Percentiles rank a stretch among this genome's conserved stretches.
Evolutionary conservation across 345 rosid species (phyloP).

Genomic region (Eucalyptus sp.): DNA sequence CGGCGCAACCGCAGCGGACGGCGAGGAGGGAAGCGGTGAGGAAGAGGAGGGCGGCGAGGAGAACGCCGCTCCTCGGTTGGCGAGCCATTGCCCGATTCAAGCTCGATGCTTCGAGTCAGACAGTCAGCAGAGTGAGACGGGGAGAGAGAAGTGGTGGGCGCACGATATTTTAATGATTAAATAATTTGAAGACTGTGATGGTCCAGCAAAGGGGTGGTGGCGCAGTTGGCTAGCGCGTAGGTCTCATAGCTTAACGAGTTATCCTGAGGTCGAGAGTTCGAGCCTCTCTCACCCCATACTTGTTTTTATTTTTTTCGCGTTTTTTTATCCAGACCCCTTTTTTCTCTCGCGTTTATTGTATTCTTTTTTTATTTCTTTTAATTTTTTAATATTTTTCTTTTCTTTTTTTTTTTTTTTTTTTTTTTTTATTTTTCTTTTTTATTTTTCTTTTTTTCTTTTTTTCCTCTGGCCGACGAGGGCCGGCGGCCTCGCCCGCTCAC

Average conservation of each 20-base stretch:
- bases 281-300: constrained; percentile 26
- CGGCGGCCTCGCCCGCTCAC: no score
- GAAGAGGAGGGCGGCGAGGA: neutral
- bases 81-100: neutral
- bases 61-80: neutral
- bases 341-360: neutral
- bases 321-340: no score
- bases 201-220: constrained; percentile 13
- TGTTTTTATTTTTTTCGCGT: neutral
- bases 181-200: rapidly evolving
- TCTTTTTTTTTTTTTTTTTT: no score
- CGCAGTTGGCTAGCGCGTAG: constrained; percentile 49
- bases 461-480: no score
- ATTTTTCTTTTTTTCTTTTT: no score
- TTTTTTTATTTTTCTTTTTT: no score
- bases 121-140: no score
- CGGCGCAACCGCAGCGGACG: neutral
- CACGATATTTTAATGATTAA: neutral
- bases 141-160: no score
- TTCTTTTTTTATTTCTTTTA: no score
- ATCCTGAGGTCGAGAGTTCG: constrained; percentile 47
- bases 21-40: neutral
- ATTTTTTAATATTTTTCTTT: no score
- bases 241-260: constrained; percentile 20
- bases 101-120: neutral